Percentiles rank a stretch among this genome's conserved stretches.
These are phyloP conservation scores for Lachnellula subtilissima DNA, from an alignment of 2,329 filamentous ascomycete genomes.

Conservation along the genomic window DNA sequence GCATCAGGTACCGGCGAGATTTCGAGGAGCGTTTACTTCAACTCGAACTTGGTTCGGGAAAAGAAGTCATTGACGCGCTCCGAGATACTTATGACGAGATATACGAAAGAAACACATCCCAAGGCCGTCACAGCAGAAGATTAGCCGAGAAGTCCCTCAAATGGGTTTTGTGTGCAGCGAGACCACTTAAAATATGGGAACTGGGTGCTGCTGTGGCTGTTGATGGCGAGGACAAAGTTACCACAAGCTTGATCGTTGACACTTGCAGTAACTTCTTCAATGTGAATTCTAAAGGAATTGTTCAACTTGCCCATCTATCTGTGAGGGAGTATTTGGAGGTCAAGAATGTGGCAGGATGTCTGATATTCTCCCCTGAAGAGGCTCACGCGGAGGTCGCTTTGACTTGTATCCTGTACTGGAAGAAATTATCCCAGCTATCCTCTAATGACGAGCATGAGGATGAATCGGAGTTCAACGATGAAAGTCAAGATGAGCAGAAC, in stretches of 20 bases:
- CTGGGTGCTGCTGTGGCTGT: slow-evolving; percentile 9
- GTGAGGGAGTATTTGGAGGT: slow-evolving; percentile 14
- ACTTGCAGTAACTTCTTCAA: slow-evolving; percentile 12
- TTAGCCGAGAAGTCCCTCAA: slow-evolving; percentile 10
- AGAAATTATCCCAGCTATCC: too few relatives aligned
- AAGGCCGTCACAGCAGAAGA: slow-evolving; percentile 8
- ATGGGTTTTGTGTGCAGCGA: slow-evolving; percentile 11
- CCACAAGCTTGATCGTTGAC: slow-evolving; percentile 7
- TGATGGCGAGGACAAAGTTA: slow-evolving; percentile 6
- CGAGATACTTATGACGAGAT: slow-evolving; percentile 12
- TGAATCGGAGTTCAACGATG: too few relatives aligned
- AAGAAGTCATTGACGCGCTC: slow-evolving; percentile 11
- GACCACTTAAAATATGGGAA: slow-evolving; percentile 12
- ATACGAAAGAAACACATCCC: slow-evolving; percentile 7
- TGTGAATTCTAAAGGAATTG: slow-evolving; percentile 9
- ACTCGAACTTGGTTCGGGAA: slow-evolving; percentile 9
- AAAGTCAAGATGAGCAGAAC: too few relatives aligned
- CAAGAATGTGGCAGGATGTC: slow-evolving; percentile 4
- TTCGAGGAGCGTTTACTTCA: slow-evolving; percentile 6
- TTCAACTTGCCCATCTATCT: slow-evolving; percentile 13
- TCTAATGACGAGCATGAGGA: too few relatives aligned
- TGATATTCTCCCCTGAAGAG: slow-evolving; percentile 7
- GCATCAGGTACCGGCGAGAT: slow-evolving; percentile 9
- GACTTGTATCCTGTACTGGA: slow-evolving; percentile 7
- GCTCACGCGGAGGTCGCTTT: slow-evolving; percentile 6